Evolutionary conservation across 257 asterid species (phyloP).

Genomic region (Scutellaria galericulata): DNA sequence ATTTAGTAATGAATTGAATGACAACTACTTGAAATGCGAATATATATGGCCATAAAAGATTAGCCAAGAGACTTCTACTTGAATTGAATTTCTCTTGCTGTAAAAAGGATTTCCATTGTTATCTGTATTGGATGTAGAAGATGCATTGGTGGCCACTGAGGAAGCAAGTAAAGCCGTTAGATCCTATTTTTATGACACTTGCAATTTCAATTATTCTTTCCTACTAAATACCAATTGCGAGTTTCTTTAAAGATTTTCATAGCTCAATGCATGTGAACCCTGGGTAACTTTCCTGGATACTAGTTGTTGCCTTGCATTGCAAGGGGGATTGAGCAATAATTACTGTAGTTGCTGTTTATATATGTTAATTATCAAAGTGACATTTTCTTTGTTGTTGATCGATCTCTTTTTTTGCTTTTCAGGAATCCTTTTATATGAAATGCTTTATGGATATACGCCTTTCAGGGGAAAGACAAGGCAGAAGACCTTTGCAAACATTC

Average conservation of each 20-base stretch:
- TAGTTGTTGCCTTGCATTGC: neutral
- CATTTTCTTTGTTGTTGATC: conserved; percentile 19
- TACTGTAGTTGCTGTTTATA: neutral
- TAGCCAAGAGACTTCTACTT: neutral
- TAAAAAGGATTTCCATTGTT: neutral
- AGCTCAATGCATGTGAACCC: neutral
- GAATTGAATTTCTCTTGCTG: neutral
- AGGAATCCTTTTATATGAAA: conserved; percentile 93
- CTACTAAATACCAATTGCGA: neutral
- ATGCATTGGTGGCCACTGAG: neutral
- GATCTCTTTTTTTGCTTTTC: conserved; percentile 15
- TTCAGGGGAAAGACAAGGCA: conserved; percentile 98
- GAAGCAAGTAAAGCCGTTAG: neutral
- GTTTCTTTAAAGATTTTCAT: neutral
- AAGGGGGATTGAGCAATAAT: neutral
- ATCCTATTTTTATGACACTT: neutral
- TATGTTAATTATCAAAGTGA: neutral
- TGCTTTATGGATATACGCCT: conserved; percentile 96
- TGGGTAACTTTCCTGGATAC: neutral
- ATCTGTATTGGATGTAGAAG: neutral
- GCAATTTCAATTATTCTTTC: neutral
- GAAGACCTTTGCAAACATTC: conserved; percentile 85
- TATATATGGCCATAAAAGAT: neutral
- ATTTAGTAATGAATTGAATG: neutral
- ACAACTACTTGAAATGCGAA: neutral